Conservation (phyloP, 345 rosid genomes). For the Pseudoturritis turrita region DNA sequence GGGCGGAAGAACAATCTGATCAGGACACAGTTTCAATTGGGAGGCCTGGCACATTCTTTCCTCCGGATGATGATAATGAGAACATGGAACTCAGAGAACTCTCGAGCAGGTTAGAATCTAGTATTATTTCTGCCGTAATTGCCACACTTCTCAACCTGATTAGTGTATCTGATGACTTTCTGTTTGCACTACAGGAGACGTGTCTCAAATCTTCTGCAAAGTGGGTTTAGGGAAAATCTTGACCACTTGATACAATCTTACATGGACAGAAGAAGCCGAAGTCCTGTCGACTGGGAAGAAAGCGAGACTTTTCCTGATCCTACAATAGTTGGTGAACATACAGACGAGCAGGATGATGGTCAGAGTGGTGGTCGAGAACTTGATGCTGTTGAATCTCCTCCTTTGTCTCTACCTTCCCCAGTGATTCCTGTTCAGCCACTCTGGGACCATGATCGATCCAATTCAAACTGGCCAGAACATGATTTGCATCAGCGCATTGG, state of each 20-base stretch:
- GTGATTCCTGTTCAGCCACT: conserved; percentile 44
- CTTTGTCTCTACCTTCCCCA: conserved; percentile 45
- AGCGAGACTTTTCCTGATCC: conserved; percentile 48
- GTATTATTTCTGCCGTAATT: background rate
- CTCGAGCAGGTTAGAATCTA: conserved; percentile 52
- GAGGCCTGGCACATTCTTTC: conserved; percentile 49
- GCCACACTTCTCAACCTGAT: conserved; percentile 2
- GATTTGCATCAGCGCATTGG: conserved; percentile 70
- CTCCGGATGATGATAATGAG: conserved; percentile 61
- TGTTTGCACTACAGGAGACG: conserved; percentile 63
- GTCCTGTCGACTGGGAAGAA: conserved; percentile 62
- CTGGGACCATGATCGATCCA: conserved; percentile 64
- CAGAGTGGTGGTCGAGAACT: conserved; percentile 47
- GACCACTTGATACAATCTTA: conserved; percentile 80
- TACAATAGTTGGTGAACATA: conserved; percentile 42
- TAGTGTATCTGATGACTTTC: conserved; percentile 10
- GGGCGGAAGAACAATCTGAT: conserved; percentile 54
- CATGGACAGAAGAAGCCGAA: conserved; percentile 78
- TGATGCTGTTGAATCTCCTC: conserved; percentile 40
- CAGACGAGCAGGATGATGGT: conserved; percentile 48
- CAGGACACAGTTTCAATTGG: conserved; percentile 39
- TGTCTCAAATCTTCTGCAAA: conserved; percentile 83
- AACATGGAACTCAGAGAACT: conserved; percentile 79
- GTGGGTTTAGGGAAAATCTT: conserved; percentile 88
- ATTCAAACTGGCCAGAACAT: conserved; percentile 54